Base-by-base conservation (phyloP, 2,329 filamentous ascomycete genomes). In the Cyphellophora attinorum region DNA sequence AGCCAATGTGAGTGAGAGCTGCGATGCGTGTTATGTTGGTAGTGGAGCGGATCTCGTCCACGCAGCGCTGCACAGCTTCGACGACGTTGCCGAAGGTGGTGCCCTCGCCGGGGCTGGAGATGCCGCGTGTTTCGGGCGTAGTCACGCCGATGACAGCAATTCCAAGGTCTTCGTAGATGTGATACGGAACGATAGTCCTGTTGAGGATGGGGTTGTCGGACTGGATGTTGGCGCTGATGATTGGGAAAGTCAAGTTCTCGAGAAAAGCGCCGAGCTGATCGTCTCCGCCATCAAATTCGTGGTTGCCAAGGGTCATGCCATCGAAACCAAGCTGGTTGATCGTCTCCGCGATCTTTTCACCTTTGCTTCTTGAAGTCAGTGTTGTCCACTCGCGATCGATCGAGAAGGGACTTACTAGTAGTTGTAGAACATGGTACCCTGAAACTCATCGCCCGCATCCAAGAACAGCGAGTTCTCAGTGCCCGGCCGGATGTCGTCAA, bases 21-120 rank as follows among this genome's bases (percentile, higher is more conserved):
- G 34, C 34, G 15, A 36, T 36, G 6, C 34, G 34, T 19, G 34
- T 36, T 25, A 36, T 31, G 34, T 36, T 36, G 5, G 27, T 36
- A 5, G 27, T 36, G n/a, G 6, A n/a, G 27, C 27, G 27, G 17
- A 36, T 36, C 19, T 31, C 27, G 27, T 36, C 17, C 6, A 36
- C 27, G 4, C 27, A 21, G 12, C 19, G 27, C 15, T 36, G 27
- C 5, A 36, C 34, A 11, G 27, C 34, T 21, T 36, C 34, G 14
- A 36, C 19, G 6, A 25, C 27, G 15, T 31, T 15, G 10, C 11
- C 13, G 14, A 36, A 36, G 27, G 19, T 14, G 8, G 34, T 36
- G 12, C 27, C 27, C 4, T 19, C 16, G 27, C 34, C 34, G 5
- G 27, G 25, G 21, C 27, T 31, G 11, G 34, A 29, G 14, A 36